These are phyloP conservation scores for Colletotrichum liriopes DNA, from an alignment of 2,329 filamentous ascomycete species.

Conservation along the genomic window DNA sequence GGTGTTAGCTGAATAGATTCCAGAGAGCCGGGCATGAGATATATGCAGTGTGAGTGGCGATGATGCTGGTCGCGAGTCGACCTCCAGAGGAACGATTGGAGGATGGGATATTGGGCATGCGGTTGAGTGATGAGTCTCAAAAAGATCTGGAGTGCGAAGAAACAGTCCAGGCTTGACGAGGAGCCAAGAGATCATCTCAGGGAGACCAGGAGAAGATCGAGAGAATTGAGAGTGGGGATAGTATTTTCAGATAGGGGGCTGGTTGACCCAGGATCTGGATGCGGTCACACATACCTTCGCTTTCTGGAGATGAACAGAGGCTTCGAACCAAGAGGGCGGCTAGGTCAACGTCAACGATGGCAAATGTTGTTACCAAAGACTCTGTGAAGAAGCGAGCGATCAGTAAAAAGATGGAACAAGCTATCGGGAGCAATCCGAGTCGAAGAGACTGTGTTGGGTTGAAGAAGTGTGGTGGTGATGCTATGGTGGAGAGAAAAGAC, in stretches of 20 bases:
- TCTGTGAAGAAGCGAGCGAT: slow-evolving; percentile 69
- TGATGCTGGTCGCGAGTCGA: too few relatives aligned
- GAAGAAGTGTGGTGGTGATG: slow-evolving; percentile 58
- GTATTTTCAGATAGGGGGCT: background rate
- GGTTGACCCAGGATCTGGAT: background rate
- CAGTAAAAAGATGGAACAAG: slow-evolving; percentile 72
- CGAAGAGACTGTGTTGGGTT: slow-evolving; percentile 59
- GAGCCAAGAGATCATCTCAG: background rate
- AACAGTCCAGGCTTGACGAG: background rate
- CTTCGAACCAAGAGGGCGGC: slow-evolving; percentile 42
- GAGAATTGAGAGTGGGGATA: background rate
- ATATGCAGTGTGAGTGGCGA: background rate
- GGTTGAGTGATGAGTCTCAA: background rate
- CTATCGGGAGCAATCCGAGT: slow-evolving; percentile 67
- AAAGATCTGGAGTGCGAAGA: too few relatives aligned
- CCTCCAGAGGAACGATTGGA: too few relatives aligned
- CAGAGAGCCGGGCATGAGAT: background rate
- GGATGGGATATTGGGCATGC: background rate
- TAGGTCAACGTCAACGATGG: slow-evolving; percentile 50
- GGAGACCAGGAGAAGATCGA: background rate
- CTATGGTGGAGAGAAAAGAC: slow-evolving; percentile 52
- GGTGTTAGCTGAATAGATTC: slow-evolving; percentile 29
- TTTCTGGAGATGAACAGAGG: slow-evolving; percentile 46
- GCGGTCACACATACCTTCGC: slow-evolving; percentile 35
- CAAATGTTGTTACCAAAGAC: slow-evolving; percentile 68